phyloP scores from a whole-genome alignment of 805 yeast species.

The Saccharomycopsis sp. region DNA sequence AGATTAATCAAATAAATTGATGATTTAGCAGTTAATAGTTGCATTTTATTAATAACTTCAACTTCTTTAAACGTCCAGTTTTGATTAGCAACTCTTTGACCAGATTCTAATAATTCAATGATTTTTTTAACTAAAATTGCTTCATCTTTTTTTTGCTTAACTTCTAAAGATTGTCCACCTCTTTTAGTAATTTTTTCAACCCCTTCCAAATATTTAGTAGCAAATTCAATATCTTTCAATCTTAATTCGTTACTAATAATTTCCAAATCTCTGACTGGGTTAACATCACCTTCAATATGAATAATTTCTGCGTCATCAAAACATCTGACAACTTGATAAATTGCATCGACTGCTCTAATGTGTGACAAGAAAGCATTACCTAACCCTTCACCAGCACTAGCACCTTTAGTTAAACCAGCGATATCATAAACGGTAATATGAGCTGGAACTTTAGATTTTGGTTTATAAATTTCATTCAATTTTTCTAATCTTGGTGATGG shows the following conservation, averaged over 20 bases:
- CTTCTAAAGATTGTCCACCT: slow-evolving; percentile 87
- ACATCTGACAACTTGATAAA: slow-evolving; percentile 95
- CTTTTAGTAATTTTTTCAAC: slow-evolving; percentile 73
- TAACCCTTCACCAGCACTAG: slow-evolving; percentile 93
- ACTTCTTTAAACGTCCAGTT: slow-evolving; percentile 89
- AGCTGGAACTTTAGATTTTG: slow-evolving; percentile 86
- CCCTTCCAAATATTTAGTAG: slow-evolving; percentile 73
- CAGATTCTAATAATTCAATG: slow-evolving; percentile 70
- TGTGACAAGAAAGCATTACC: slow-evolving; percentile 97
- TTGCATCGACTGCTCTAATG: slow-evolving; percentile 96
- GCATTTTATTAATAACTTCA: slow-evolving; percentile 79
- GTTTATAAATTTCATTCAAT: slow-evolving; percentile 66
- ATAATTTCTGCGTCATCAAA: slow-evolving; percentile 97
- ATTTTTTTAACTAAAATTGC: slow-evolving; percentile 66
- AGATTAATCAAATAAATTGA: slow-evolving; percentile 86
- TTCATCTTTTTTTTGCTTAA: slow-evolving; percentile 83
- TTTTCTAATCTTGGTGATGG: slow-evolving; percentile 85
- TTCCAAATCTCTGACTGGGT: slow-evolving; percentile 91
- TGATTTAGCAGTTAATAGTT: slow-evolving; percentile 90
- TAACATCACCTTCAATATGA: slow-evolving; percentile 94
- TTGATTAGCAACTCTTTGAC: slow-evolving; percentile 82
- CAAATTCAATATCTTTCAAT: slow-evolving; percentile 93
- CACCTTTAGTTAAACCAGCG: slow-evolving; percentile 97
- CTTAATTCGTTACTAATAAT: slow-evolving; percentile 88
- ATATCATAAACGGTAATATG: slow-evolving; percentile 90